phyloP scores from a whole-genome alignment of 2,329 filamentous ascomycete species.

The Hawksworthiomyces lignivorus region DNA sequence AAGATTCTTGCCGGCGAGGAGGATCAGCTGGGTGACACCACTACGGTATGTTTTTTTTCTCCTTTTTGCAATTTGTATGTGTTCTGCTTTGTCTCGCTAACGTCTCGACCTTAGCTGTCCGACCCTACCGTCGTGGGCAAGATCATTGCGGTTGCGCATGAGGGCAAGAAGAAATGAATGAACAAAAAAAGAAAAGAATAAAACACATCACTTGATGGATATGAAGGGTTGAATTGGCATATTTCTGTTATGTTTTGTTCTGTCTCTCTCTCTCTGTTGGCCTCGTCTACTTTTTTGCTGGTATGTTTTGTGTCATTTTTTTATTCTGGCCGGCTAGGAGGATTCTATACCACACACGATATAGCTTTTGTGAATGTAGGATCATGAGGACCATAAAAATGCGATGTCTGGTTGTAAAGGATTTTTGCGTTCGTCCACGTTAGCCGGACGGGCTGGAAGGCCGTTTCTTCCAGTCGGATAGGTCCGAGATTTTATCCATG shows the following conservation, averaged over 20 bases:
- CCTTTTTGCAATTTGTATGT: constrained; percentile 4
- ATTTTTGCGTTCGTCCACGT: too few relatives aligned
- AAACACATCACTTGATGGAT: too few relatives aligned
- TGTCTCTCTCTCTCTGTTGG: background rate
- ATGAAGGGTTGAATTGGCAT: background rate
- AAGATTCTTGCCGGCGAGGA: constrained; percentile 98
- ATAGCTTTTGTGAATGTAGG: background rate
- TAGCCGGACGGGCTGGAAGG: too few relatives aligned
- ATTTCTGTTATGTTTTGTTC: background rate
- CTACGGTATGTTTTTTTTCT: constrained; percentile 58
- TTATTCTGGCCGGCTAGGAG: constrained; percentile 9
- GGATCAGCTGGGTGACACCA: constrained; percentile 89
- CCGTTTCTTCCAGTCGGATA: too few relatives aligned
- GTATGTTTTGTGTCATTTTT: constrained; percentile 10
- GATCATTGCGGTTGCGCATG: constrained; percentile 78
- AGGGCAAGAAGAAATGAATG: constrained; percentile 42
- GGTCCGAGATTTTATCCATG: constrained; percentile 4
- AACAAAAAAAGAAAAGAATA: background rate
- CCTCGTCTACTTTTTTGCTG: background rate
- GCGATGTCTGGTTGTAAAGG: too few relatives aligned
- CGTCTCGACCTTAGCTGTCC: constrained; percentile 55
- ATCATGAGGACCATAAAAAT: too few relatives aligned
- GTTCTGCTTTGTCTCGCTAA: background rate
- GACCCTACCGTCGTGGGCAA: constrained; percentile 83
- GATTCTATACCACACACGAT: constrained; percentile 2